Percentiles rank a stretch among this genome's conserved stretches.
phyloP scores from a whole-genome alignment of 768 basidiomycete species.

The Cyclocybe cylindracea region DNA sequence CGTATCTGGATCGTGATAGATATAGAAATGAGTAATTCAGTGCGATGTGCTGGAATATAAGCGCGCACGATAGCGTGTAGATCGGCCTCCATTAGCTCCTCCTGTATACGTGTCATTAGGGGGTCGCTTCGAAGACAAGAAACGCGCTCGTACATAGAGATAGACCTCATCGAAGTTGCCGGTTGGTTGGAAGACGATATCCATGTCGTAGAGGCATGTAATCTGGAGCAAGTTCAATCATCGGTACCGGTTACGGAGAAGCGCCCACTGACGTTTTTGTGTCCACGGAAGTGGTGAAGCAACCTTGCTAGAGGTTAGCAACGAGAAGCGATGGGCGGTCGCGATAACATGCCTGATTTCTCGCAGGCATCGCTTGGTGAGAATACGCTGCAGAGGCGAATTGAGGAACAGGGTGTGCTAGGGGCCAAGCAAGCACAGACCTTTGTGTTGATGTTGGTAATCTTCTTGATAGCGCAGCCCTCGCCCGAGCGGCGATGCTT shows the following conservation, averaged over 20 bases:
- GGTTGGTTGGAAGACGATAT: conserved; percentile 89
- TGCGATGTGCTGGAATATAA: background rate
- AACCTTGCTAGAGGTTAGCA: conserved; percentile 50
- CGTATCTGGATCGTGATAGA: conserved; percentile 54
- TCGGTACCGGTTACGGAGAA: conserved; percentile 4
- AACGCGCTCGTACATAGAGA: conserved; percentile 58
- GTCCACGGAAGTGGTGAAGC: conserved; percentile 96
- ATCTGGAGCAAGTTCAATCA: conserved; percentile 55
- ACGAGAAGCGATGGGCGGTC: background rate
- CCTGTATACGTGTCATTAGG: conserved; percentile 47
- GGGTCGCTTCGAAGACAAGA: background rate
- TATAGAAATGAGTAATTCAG: background rate
- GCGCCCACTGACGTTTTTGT: conserved; percentile 82
- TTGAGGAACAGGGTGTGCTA: conserved; percentile 4
- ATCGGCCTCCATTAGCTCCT: conserved; percentile 99
- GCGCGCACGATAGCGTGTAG: conserved; percentile 89
- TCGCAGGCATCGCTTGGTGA: conserved; percentile 94
- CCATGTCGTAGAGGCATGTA: conserved; percentile 97
- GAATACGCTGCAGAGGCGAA: conserved; percentile 63
- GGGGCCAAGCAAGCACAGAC: conserved; percentile 31
- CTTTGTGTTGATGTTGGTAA: conserved; percentile 92
- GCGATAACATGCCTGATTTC: conserved; percentile 76
- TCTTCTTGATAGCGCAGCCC: conserved; percentile 95
- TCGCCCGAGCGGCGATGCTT: conserved; percentile 82
- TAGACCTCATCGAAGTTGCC: conserved; percentile 97